Conservation (phyloP, 495 filamentous ascomycete species). For the Podospora appendiculata region DNA sequence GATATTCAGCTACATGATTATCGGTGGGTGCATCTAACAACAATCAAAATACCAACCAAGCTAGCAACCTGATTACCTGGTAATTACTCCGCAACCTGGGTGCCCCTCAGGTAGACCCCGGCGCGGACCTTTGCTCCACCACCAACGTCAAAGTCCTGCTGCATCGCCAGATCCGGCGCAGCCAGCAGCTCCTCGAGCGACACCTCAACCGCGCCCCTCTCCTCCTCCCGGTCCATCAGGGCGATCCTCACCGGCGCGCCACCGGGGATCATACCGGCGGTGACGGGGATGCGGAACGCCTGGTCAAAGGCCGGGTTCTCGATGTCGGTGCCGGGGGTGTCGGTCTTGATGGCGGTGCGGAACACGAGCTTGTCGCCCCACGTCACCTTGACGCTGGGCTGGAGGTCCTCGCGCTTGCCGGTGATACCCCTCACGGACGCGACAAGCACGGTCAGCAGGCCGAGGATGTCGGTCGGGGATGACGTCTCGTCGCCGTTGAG, state of each 20-base stretch:
- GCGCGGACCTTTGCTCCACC: conserved; percentile 16
- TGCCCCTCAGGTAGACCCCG: conserved; percentile 10
- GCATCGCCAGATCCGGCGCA: conserved; percentile 21
- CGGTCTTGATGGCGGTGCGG: conserved; percentile 26
- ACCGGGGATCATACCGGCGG: conserved; percentile 20
- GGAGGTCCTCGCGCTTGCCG: conserved; percentile 26
- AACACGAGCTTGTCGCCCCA: conserved; percentile 25
- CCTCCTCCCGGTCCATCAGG: conserved; percentile 26
- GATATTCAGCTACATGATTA: too few relatives aligned
- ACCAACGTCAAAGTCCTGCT: conserved; percentile 27
- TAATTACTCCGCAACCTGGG: conserved; percentile 1
- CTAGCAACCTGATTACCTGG: too few relatives aligned
- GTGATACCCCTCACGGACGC: conserved; percentile 25
- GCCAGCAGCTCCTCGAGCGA: conserved; percentile 26
- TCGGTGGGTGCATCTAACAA: too few relatives aligned
- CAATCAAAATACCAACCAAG: too few relatives aligned
- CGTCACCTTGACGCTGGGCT: conserved; percentile 32
- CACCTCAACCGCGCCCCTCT: conserved; percentile 26
- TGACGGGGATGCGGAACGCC: conserved; percentile 26
- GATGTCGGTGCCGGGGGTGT: conserved; percentile 32
- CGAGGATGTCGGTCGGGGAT: conserved; percentile 16
- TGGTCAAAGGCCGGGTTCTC: conserved; percentile 35
- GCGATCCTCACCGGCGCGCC: conserved; percentile 21
- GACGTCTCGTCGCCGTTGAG: conserved; percentile 13
- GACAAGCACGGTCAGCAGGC: conserved; percentile 27